Conservation (phyloP, 2,329 filamentous ascomycete species). For the Chaetomiaceae sp. region DNA sequence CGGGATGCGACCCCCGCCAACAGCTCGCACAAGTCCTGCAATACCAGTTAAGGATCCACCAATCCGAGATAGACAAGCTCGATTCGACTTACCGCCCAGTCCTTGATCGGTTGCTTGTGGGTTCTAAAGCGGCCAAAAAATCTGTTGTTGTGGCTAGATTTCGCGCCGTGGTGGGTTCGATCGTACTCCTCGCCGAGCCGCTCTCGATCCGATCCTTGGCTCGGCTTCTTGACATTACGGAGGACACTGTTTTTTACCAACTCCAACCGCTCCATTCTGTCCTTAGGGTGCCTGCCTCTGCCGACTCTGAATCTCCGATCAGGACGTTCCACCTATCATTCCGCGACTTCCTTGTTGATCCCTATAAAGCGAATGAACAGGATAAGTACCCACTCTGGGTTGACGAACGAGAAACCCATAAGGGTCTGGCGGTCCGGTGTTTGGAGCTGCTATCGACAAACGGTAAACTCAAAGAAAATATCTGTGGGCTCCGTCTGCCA, state of each 20-base stretch:
- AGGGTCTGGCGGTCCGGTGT: constrained; percentile 29
- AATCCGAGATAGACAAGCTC: constrained; percentile 17
- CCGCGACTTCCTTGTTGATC: constrained; percentile 33
- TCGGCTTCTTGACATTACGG: constrained; percentile 23
- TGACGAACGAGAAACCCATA: constrained; percentile 30
- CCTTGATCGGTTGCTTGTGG: constrained; percentile 13
- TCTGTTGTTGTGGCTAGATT: constrained; percentile 23
- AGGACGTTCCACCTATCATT: constrained; percentile 33
- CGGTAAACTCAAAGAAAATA: constrained; percentile 29
- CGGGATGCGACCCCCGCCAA: constrained; percentile 21
- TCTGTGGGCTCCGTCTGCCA: constrained; percentile 30
- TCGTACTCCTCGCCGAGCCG: constrained; percentile 28
- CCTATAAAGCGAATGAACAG: constrained; percentile 21
- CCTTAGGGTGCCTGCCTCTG: constrained; percentile 27
- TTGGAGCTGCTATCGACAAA: constrained; percentile 28
- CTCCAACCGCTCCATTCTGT: constrained; percentile 32
- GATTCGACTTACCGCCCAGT: constrained; percentile 22
- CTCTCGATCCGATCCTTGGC: constrained; percentile 27
- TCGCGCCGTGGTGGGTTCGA: constrained; percentile 27
- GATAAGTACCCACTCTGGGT: constrained; percentile 28
- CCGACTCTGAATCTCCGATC: constrained; percentile 22
- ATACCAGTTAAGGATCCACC: constrained; percentile 20
- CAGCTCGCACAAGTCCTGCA: constrained; percentile 22
- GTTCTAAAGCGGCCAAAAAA: neutral
- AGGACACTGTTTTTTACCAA: constrained; percentile 16